Evolutionary conservation across 768 basidiomycete species (phyloP).

Genomic region (Boletus eberwhitei): DNA sequence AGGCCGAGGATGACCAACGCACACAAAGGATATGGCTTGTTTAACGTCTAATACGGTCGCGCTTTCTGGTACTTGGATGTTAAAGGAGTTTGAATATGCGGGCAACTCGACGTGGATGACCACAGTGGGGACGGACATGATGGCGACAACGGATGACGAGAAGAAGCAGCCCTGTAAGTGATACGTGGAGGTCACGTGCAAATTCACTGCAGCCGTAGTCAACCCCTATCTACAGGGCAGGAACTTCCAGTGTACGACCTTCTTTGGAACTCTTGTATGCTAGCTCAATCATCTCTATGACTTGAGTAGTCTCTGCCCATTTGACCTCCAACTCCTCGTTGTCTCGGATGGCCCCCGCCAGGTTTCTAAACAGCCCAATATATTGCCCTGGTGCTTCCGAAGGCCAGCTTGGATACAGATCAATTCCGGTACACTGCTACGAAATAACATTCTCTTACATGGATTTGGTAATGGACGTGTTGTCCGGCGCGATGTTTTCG

Average conservation of each 20-base stretch:
- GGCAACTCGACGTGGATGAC: conserved; percentile 69
- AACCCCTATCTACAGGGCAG: conserved; percentile 6
- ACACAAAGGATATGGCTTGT: conserved; percentile 55
- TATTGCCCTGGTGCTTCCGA: conserved; percentile 58
- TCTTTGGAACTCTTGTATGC: conserved; percentile 65
- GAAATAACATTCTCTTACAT: conserved; percentile 30
- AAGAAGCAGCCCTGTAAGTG: neutral
- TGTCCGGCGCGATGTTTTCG: conserved; percentile 52
- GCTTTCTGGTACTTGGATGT: conserved; percentile 44
- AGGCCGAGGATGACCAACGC: conserved; percentile 60
- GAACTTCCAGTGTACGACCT: conserved; percentile 44
- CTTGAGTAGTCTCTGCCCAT: conserved; percentile 68
- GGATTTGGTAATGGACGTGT: conserved; percentile 29
- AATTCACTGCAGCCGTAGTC: neutral
- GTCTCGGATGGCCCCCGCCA: conserved; percentile 59
- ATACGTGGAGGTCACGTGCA: conserved; percentile 35
- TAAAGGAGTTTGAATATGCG: conserved; percentile 67
- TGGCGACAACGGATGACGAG: conserved; percentile 3
- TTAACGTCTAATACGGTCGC: conserved; percentile 64
- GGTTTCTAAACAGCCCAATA: conserved; percentile 58
- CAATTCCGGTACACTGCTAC: conserved; percentile 22
- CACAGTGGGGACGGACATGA: conserved; percentile 30
- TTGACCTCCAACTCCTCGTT: conserved; percentile 56
- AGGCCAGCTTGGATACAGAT: conserved; percentile 50
- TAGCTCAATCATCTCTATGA: conserved; percentile 76